A percentile compares a stretch with the other conserved stretches of the same genome.
Conservation (phyloP, 2,329 filamentous ascomycete genomes). For the Venturia oleaginea region DNA sequence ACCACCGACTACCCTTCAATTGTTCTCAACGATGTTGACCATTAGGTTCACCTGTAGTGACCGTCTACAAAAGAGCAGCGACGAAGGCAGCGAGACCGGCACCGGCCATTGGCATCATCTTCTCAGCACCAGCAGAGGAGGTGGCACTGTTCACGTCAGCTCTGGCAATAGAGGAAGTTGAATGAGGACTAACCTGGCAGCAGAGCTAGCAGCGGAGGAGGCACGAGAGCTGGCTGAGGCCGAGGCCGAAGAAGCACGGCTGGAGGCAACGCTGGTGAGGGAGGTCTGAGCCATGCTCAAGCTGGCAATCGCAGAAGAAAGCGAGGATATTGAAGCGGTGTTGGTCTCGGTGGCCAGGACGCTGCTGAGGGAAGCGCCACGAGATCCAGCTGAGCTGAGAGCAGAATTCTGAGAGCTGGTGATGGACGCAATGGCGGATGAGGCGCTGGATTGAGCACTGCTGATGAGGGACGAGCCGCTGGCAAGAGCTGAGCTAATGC, state of each 20-base stretch:
- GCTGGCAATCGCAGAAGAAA: conserved; percentile 2
- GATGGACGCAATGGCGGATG: background rate
- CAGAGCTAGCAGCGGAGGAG: conserved; percentile 2
- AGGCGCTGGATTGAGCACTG: conserved; percentile 1
- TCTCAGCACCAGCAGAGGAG: background rate
- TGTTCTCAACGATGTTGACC: background rate
- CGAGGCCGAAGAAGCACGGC: background rate
- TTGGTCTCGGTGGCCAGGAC: background rate
- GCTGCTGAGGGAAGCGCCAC: background rate
- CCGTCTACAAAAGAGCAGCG: conserved; percentile 9
- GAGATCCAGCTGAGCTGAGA: background rate
- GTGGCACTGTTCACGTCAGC: background rate
- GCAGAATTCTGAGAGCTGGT: background rate
- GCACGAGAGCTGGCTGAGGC: background rate
- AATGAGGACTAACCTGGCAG: background rate
- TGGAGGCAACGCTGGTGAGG: background rate
- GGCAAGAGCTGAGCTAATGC: background rate
- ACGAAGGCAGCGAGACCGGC: conserved; percentile 7
- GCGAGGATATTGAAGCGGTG: background rate
- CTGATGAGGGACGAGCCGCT: background rate
- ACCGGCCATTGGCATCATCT: conserved; percentile 7
- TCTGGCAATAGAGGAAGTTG: too few species aligned
- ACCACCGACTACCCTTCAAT: background rate
- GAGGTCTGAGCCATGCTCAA: background rate
- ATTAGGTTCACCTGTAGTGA: too few species aligned